phyloP scores from a whole-genome alignment of 2,329 filamentous ascomycete species.

The Hawksworthiomyces lignivorus region DNA sequence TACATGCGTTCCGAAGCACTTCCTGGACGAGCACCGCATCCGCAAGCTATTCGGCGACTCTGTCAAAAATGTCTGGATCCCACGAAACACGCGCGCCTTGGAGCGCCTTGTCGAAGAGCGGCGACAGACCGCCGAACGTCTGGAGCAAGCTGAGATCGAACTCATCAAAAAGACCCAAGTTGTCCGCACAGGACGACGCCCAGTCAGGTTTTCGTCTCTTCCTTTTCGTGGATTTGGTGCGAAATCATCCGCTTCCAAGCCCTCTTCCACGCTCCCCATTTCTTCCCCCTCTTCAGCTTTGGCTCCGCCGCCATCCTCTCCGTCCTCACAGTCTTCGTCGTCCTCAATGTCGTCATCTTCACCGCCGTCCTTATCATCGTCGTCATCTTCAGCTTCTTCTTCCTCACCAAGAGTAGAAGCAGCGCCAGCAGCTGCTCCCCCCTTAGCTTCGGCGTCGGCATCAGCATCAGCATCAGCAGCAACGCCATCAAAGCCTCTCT shows the following conservation, averaged over 20 bases:
- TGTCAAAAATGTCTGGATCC: slow-evolving; percentile 79
- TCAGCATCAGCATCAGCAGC: no score
- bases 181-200: slow-evolving; percentile 33
- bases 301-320: not conserved
- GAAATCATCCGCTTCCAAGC: not conserved
- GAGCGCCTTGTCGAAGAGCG: slow-evolving; percentile 71
- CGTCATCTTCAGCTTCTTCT: not conserved
- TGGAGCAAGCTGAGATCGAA: slow-evolving; percentile 77
- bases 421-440: not conserved
- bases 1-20: slow-evolving; percentile 71
- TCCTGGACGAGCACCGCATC: slow-evolving; percentile 65
- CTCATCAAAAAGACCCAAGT: slow-evolving; percentile 68
- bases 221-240: no score
- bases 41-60: slow-evolving; percentile 69
- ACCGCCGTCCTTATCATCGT: not conserved
- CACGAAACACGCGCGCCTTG: slow-evolving; percentile 64
- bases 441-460: no score
- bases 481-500: no score
- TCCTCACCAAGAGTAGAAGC: not conserved
- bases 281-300: slow-evolving; percentile 2
- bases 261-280: not conserved
- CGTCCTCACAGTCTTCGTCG: not conserved
- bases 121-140: slow-evolving; percentile 64
- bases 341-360: not conserved
- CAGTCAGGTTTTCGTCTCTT: no score